Base-by-base conservation (phyloP, 371 early-diverging fungal genomes). In the Mortierella sp. region DNA sequence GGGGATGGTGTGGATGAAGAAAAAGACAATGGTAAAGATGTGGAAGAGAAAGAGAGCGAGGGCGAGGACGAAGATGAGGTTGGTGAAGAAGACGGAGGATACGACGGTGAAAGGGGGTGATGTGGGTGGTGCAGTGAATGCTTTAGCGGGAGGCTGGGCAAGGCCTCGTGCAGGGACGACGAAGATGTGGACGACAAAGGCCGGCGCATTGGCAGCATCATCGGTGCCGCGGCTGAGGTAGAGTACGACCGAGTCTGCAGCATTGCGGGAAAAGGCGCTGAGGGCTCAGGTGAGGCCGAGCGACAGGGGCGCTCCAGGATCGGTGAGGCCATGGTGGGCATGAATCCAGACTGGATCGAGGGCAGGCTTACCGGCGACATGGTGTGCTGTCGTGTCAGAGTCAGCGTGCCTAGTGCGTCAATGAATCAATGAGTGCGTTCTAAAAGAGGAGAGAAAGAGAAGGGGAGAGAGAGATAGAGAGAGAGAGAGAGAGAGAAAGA, bases 1-100 rank as follows among this genome's bases (percentile, higher is more conserved):
- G 70, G 61, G 30, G 61, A 45, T 9, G 48, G 53, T 12, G 65
- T 47, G 52, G 69, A 47, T 55, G 61, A 60, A 43, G 64, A 56
- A 44, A 43, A 51, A 28, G 9, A 48, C 16, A 7, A 11, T 12
- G 61, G 21, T 5, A 14, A 50, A 50, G 50, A 2, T 5, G 28
- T 19, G 30, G 60, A 47, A 50, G 7, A 47, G 50, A 48, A 29
- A 15, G 61, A 61, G 44, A 45, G 12, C 16, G 61, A 28, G 29
- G 46, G 50, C 61, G 50, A 61, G 26, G 58, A 57, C n/a, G 25
- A 30, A 37, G 37, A 51, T 25, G 18, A 21, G 23, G 44, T 21
- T 23, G 45, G 16, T 37, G 59, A 30, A 59, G 44, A 37, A 59
- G 59, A 21, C 59, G 59, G 59, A 44, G 44, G 59, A 44, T 37